phyloP scores from a whole-genome alignment of 495 filamentous ascomycete genomes.

The Penicillium lividum region DNA sequence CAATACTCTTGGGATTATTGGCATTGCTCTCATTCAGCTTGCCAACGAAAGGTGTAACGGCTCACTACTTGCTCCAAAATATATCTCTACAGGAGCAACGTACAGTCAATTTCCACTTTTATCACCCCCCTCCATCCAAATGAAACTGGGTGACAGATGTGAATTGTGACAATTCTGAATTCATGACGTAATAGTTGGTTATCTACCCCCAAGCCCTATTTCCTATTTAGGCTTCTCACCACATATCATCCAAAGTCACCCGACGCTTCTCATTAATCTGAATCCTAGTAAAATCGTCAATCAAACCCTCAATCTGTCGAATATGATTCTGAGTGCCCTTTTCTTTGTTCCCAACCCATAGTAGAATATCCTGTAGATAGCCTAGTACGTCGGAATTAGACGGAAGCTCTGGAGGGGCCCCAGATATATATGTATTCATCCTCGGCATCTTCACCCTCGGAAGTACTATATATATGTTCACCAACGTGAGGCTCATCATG shows the following conservation, averaged over 20 bases:
- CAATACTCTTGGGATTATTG: too few relatives aligned
- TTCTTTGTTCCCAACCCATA: constrained; percentile 7
- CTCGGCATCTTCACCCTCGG: too few relatives aligned
- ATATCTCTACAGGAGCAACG: too few relatives aligned
- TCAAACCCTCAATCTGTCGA: neutral
- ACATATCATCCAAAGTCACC: constrained; percentile 1
- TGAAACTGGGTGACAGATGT: too few relatives aligned
- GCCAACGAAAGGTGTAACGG: too few relatives aligned
- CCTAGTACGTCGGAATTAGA: neutral
- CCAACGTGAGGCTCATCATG: neutral
- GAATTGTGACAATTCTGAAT: too few relatives aligned
- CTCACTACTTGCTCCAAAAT: too few relatives aligned
- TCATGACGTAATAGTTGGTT: too few relatives aligned
- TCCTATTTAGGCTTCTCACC: neutral
- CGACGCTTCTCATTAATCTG: neutral
- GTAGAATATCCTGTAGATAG: constrained; percentile 1
- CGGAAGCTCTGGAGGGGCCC: neutral
- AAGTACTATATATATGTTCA: neutral
- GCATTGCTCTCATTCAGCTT: too few relatives aligned
- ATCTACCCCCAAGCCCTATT: too few relatives aligned
- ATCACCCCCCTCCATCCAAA: too few relatives aligned
- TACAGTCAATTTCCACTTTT: neutral
- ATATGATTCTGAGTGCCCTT: neutral
- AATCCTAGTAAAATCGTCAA: neutral
- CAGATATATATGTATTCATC: neutral